A percentile compares a stretch with the other conserved stretches of the same genome.
phyloP scores from a whole-genome alignment of 148 eudicot genomes.

The Vaccinium vitisidaea region DNA sequence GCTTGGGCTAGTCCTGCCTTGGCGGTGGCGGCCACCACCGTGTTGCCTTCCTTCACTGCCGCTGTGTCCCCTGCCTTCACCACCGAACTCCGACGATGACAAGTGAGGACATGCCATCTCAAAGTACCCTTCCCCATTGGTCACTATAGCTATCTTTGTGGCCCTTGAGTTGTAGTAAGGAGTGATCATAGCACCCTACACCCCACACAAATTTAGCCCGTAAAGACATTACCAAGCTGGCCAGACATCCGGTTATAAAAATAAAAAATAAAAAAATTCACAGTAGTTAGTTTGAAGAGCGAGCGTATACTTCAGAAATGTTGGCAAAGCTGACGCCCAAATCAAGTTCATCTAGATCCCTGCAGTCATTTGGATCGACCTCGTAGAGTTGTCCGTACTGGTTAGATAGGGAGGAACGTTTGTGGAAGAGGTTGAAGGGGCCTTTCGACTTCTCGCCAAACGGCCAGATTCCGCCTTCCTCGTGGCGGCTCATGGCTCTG shows the following conservation, averaged over 20 bases:
- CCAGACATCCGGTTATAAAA: too few relatives aligned
- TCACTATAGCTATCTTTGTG: slow-evolving; percentile 53
- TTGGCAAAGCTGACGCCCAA: slow-evolving; percentile 54
- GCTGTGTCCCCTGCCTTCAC: neutral
- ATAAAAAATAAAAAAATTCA: too few relatives aligned
- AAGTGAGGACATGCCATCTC: slow-evolving; percentile 90
- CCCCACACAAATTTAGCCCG: neutral
- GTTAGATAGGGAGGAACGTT: slow-evolving; percentile 48
- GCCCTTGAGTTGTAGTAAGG: slow-evolving; percentile 67
- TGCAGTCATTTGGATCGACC: slow-evolving; percentile 36
- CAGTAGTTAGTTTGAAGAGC: neutral
- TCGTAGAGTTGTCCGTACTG: slow-evolving; percentile 52
- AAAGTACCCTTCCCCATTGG: slow-evolving; percentile 54
- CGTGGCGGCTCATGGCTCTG: slow-evolving; percentile 48
- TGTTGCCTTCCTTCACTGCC: neutral
- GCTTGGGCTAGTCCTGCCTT: slow-evolving; percentile 28
- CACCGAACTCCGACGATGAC: slow-evolving; percentile 17
- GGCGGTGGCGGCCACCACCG: slow-evolving; percentile 15
- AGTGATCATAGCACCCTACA: slow-evolving; percentile 56
- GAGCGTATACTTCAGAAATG: slow-evolving; percentile 49
- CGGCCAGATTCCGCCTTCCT: slow-evolving; percentile 54
- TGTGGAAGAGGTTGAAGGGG: slow-evolving; percentile 40
- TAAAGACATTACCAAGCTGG: too few relatives aligned
- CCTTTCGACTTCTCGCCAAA: slow-evolving; percentile 44
- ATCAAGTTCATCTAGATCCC: slow-evolving; percentile 44